Evolutionary conservation across 23 red algal species (phyloP), one percentile per base, ranked within the genome.

Genomic region (Cyanidiococcus yangmingshanensis): DNA sequence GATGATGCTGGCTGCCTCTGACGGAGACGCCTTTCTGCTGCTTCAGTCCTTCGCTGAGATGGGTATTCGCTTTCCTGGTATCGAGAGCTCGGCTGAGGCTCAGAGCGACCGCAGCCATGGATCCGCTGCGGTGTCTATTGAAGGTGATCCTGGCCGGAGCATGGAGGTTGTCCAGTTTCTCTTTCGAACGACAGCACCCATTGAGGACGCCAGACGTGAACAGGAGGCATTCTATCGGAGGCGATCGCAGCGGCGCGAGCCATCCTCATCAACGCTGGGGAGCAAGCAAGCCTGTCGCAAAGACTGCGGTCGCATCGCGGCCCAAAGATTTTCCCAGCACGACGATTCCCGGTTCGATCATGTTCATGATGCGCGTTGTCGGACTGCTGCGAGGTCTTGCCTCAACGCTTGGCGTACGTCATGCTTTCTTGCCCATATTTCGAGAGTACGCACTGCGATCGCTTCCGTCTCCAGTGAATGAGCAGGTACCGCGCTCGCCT

Each of bases 351-450:
- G n/a, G 90, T 74, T 37, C 74, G 68, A 57, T 93, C 16, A 84
- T 93, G 0, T 93, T 93, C 40, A 79, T 93, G 45, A 80, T 85
- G 35, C 84, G 90, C 41, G 77, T 81, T 30, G 74, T 93, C 0
- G 82, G 82, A 37, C 79, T 93, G 76, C 67, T 93, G 18, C 79
- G 90, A 2, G 90, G 90, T 1, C 58, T 93, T 30, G 79, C 79
- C 16, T 75, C 84, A 1, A 41, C 37, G 33, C 36, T 93, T 38
- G 84, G 50, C 3, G 90, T 93, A 0, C 75, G 84, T 21, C 77
- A 80, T 45, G 77, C 83, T n/a, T 91, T 86, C 59, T 40, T 91
- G 25, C 68, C 74, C 21, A 35, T 68, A 0, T 58, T 91, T 37
- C 76, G 78, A 17, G 50, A 59, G 37, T 85, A 68, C 39, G 89